Base-by-base conservation (phyloP, 1,284 basidiomycete genomes). In the Cystobasidium pallidum region DNA sequence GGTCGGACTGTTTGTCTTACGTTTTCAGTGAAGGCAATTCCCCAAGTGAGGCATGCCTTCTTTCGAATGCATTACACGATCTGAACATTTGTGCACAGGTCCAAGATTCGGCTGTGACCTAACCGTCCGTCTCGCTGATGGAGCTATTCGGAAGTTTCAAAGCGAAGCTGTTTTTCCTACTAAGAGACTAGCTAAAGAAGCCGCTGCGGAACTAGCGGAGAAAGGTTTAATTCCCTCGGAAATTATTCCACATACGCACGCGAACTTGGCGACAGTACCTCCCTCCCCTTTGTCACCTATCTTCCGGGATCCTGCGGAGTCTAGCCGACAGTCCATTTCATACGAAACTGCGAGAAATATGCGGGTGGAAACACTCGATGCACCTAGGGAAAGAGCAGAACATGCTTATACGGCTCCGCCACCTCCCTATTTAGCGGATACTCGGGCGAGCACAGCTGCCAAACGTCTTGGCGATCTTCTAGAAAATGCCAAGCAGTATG, bases 171-270 rank as follows among this genome's bases (percentile, higher is more conserved):
- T 45, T 10, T 72, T 55, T 30, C 49, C 61, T n/a, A 57, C 63
- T 3, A 72, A 72, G 32, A 66, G 54, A 39, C 62, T 45, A 7
- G 70, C 70, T 13, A 72, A 72, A 32, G 54, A 66, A 51, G 63
- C 63, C 2, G 64, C 64, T 39, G 70, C 70, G 21, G 32, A 36
- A 6, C 49, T 58, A 19, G 70, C 70, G 17, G 28, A 59, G 47
- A 15, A 45, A 28, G 26, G 24, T 17, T 41, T 66, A 3, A 28
- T 71, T 6, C 11, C 36, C 24, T 15, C 24, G n/a, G 49, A 51
- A 51, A 17, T 19, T 28, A 6, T 32, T n/a, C n/a, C n/a, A n/a
- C n/a, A n/a, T n/a, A n/a, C n/a, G n/a, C n/a, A n/a, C n/a, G n/a
- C n/a, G n/a, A n/a, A n/a, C n/a, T n/a, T n/a, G n/a, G n/a, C n/a